Conservation (phyloP, 805 yeast species). For the Dipodascopsis uninucleata region DNA sequence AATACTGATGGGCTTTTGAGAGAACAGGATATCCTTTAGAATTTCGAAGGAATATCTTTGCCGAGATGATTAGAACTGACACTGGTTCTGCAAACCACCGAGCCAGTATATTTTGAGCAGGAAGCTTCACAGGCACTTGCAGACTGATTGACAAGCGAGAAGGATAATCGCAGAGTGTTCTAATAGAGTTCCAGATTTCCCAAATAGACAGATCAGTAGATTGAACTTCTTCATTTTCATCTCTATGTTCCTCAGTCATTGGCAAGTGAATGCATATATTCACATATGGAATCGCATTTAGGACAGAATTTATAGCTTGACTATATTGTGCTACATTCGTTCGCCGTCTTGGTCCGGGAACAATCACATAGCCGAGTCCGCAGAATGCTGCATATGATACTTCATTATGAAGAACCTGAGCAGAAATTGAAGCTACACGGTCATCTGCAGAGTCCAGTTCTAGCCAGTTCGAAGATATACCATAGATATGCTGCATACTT, state of each 20-base stretch:
- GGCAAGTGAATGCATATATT: constrained; percentile 28
- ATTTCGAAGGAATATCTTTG: constrained; percentile 55
- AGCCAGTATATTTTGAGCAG: constrained; percentile 49
- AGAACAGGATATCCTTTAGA: constrained; percentile 63
- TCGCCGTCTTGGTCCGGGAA: constrained; percentile 63
- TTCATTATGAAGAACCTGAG: constrained; percentile 57
- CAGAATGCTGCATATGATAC: constrained; percentile 55
- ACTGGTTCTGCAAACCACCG: constrained; percentile 72
- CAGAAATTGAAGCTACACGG: constrained; percentile 49
- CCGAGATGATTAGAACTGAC: constrained; percentile 52
- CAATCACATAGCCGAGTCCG: constrained; percentile 52
- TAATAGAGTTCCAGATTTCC: constrained; percentile 70
- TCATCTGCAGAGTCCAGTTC: constrained; percentile 56
- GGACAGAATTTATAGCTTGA: constrained; percentile 41
- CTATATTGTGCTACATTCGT: constrained; percentile 50
- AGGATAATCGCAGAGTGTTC: constrained; percentile 54
- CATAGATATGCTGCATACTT: constrained; percentile 37
- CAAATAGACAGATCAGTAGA: constrained; percentile 57
- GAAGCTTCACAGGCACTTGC: constrained; percentile 62
- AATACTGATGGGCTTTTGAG: constrained; percentile 52
- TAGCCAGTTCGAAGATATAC: constrained; percentile 64
- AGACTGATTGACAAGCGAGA: constrained; percentile 62
- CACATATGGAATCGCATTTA: constrained; percentile 29
- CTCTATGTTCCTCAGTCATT: constrained; percentile 33
- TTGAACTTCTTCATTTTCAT: constrained; percentile 2